Percentiles rank a stretch among this genome's conserved stretches.
These are phyloP conservation scores for Fusarium sp. DNA, from an alignment of 2,329 filamentous ascomycete genomes.

Conservation along the genomic window DNA sequence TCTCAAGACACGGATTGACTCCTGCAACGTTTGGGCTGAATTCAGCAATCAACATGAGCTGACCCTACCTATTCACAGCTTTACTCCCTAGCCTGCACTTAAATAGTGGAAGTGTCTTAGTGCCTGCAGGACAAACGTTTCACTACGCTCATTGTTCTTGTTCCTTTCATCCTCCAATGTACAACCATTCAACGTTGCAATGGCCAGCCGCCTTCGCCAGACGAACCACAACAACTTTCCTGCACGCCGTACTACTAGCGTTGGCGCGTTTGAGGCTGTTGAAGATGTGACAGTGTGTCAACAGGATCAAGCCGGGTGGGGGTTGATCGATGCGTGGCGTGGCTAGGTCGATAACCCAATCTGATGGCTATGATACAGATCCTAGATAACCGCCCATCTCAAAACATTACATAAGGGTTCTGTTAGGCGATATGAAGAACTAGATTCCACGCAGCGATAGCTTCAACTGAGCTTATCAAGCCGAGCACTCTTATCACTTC, in stretches of 20 bases:
- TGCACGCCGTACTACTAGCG: slow-evolving; percentile 22
- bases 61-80: slow-evolving; percentile 6
- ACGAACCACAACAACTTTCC: neutral
- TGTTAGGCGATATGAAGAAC: neutral
- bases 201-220: neutral
- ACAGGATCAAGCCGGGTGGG: slow-evolving; percentile 16
- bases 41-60: neutral
- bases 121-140: slow-evolving; percentile 23
- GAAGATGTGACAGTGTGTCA: slow-evolving; percentile 20
- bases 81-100: neutral
- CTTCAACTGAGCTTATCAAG: neutral
- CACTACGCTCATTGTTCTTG: slow-evolving; percentile 21
- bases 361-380: neutral
- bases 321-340: slow-evolving; percentile 14
- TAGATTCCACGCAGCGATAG: neutral
- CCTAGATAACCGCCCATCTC: neutral
- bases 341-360: neutral
- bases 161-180: slow-evolving; percentile 13
- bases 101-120: slow-evolving; percentile 4
- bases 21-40: neutral
- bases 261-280: slow-evolving; percentile 31
- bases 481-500: neutral
- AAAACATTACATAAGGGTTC: neutral
- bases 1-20: neutral
- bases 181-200: slow-evolving; percentile 9